Evolutionary conservation across 768 basidiomycete species (phyloP).

Genomic region (Agrocybe pediades): DNA sequence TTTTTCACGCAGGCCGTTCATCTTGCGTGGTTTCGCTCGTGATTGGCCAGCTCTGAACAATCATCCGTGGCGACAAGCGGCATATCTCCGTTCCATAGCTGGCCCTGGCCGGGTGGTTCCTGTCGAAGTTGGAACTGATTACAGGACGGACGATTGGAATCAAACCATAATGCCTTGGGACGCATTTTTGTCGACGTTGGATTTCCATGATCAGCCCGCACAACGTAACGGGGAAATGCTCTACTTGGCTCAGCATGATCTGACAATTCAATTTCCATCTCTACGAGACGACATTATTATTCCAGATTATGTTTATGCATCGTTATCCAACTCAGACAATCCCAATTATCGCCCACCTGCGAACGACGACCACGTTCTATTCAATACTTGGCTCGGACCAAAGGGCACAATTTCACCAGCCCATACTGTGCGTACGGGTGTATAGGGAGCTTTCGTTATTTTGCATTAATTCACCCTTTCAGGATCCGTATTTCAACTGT

Average conservation of each 20-base stretch:
- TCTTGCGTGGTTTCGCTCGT: constrained; percentile 60
- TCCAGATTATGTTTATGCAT: constrained; percentile 90
- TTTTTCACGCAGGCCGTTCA: constrained; percentile 62
- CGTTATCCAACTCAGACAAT: constrained; percentile 44
- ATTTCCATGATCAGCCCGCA: constrained; percentile 31
- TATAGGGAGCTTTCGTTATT: constrained; percentile 6
- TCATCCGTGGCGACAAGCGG: constrained; percentile 67
- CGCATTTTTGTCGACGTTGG: constrained; percentile 59
- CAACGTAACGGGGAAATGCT: constrained; percentile 32
- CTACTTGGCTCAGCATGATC: constrained; percentile 92
- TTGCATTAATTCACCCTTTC: constrained; percentile 2
- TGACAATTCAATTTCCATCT: constrained; percentile 82
- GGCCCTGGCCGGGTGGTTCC: constrained; percentile 88
- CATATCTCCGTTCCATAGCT: constrained; percentile 69
- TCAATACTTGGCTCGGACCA: constrained; percentile 87
- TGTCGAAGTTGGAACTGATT: constrained; percentile 86
- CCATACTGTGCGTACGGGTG: constrained; percentile 62
- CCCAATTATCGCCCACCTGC: constrained; percentile 63
- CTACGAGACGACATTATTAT: constrained; percentile 73
- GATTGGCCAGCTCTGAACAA: constrained; percentile 81
- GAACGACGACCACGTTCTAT: constrained; percentile 63
- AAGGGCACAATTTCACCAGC: constrained; percentile 82
- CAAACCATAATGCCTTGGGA: constrained; percentile 82
- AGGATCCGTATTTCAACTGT: constrained; percentile 95
- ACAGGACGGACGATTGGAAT: constrained; percentile 78